phyloP scores from a whole-genome alignment of 1,139 yeast species.

The Hyphopichia fennica region DNA sequence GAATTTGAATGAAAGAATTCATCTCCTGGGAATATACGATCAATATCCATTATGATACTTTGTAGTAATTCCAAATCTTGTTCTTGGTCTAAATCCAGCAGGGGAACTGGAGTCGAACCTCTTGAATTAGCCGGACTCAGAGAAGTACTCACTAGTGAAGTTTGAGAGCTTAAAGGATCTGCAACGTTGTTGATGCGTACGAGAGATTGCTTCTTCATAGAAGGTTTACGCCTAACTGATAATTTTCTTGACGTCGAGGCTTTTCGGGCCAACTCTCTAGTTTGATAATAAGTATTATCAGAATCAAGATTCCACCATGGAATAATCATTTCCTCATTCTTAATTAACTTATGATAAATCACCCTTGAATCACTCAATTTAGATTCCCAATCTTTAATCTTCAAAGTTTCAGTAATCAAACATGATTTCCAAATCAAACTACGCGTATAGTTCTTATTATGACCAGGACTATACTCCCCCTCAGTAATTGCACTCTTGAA shows the following conservation, averaged over 20 bases:
- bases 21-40: slow-evolving; percentile 63
- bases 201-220: slow-evolving; percentile 13
- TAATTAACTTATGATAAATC: slow-evolving; percentile 36
- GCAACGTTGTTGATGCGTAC: slow-evolving; percentile 11
- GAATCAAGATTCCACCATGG: slow-evolving; percentile 40
- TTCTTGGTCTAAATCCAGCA: slow-evolving; percentile 5
- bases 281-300: slow-evolving; percentile 31
- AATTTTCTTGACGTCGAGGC: slow-evolving; percentile 8
- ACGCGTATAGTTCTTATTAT: slow-evolving; percentile 26
- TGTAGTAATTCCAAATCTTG: slow-evolving; percentile 28
- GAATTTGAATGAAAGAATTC: slow-evolving; percentile 39
- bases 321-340: slow-evolving; percentile 31
- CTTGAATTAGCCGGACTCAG: background rate
- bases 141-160: background rate
- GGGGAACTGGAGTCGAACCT: background rate
- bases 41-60: slow-evolving; percentile 63
- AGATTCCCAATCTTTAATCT: slow-evolving; percentile 36
- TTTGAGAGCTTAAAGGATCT: slow-evolving; percentile 12
- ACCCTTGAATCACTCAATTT: slow-evolving; percentile 31
- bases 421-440: slow-evolving; percentile 41
- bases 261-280: slow-evolving; percentile 15
- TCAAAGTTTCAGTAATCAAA: slow-evolving; percentile 38
- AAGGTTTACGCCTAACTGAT: slow-evolving; percentile 4
- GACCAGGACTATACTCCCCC: slow-evolving; percentile 29
- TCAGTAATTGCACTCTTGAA: slow-evolving; percentile 34